Evolutionary conservation across 1,284 basidiomycete species (phyloP).

Genomic region (Neotropicomus parvogracilis): DNA sequence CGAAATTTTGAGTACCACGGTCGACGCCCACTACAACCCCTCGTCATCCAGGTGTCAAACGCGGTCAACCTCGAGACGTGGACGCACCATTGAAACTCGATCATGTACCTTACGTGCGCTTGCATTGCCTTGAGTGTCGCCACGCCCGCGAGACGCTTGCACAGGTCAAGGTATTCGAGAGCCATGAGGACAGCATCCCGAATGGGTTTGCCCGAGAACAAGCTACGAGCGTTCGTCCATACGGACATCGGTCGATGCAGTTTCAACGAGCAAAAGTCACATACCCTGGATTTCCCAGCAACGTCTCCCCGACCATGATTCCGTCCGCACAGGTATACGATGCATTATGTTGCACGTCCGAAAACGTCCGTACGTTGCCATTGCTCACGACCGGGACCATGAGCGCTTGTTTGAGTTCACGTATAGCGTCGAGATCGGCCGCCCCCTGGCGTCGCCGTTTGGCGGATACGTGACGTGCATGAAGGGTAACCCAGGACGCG

Average conservation of each 20-base stretch:
- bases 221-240: constrained; percentile 29
- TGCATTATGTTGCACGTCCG: constrained; percentile 54
- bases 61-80: neutral
- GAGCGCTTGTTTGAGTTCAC: constrained; percentile 48
- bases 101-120: constrained; percentile 58
- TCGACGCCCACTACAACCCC: constrained; percentile 40
- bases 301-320: constrained; percentile 72
- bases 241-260: neutral
- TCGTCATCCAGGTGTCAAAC: neutral
- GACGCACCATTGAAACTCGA: constrained; percentile 61
- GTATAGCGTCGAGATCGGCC: constrained; percentile 61
- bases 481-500: constrained; percentile 63
- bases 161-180: constrained; percentile 60
- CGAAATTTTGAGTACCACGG: constrained; percentile 59
- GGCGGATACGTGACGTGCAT: constrained; percentile 68
- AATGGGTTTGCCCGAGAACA: constrained; percentile 46
- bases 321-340: constrained; percentile 63
- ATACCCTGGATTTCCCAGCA: constrained; percentile 68
- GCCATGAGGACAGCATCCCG: constrained; percentile 62
- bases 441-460: constrained; percentile 62
- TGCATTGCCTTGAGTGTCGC: constrained; percentile 47
- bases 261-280: constrained; percentile 16
- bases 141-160: constrained; percentile 45
- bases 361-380: constrained; percentile 65
- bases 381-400: constrained; percentile 66